phyloP scores from a whole-genome alignment of 2,329 filamentous ascomycete species.

The Pseudogymnoascus sp. region DNA sequence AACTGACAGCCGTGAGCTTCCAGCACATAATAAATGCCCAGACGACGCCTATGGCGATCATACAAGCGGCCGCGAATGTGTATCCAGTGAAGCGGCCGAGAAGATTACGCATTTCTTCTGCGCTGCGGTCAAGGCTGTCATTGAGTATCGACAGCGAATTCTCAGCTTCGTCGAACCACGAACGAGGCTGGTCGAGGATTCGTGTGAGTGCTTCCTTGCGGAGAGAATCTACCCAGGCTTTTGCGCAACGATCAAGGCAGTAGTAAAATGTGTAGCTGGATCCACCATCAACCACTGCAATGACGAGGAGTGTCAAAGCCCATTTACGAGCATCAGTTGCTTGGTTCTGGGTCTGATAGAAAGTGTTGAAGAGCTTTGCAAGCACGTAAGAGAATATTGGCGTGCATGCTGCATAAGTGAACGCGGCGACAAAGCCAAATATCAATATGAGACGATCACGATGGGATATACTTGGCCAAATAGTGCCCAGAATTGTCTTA shows the following conservation, averaged over 20 bases:
- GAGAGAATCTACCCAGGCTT: slow-evolving; percentile 66
- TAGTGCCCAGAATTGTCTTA: slow-evolving; percentile 53
- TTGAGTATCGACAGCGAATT: slow-evolving; percentile 59
- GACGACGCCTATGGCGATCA: slow-evolving; percentile 59
- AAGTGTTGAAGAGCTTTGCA: slow-evolving; percentile 62
- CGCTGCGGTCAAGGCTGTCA: slow-evolving; percentile 70
- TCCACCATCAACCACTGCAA: slow-evolving; percentile 60
- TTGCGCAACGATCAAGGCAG: slow-evolving; percentile 54
- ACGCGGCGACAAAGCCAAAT: slow-evolving; percentile 52
- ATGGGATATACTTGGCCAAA: slow-evolving; percentile 58
- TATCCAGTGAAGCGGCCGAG: slow-evolving; percentile 71
- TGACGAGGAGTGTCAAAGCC: slow-evolving; percentile 60
- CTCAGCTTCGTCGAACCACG: slow-evolving; percentile 67
- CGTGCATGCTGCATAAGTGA: slow-evolving; percentile 59
- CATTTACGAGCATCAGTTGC: slow-evolving; percentile 39
- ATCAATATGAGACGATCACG: slow-evolving; percentile 48
- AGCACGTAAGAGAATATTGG: slow-evolving; percentile 73
- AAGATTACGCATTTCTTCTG: slow-evolving; percentile 80
- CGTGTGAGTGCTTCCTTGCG: slow-evolving; percentile 60
- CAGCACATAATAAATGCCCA: slow-evolving; percentile 73
- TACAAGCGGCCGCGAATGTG: slow-evolving; percentile 57
- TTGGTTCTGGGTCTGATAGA: slow-evolving; percentile 45
- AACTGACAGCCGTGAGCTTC: slow-evolving; percentile 71
- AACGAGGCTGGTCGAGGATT: slow-evolving; percentile 66
- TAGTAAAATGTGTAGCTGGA: slow-evolving; percentile 62